phyloP scores from a whole-genome alignment of 176 grass and related monocot species.

The Juncus effusus region DNA sequence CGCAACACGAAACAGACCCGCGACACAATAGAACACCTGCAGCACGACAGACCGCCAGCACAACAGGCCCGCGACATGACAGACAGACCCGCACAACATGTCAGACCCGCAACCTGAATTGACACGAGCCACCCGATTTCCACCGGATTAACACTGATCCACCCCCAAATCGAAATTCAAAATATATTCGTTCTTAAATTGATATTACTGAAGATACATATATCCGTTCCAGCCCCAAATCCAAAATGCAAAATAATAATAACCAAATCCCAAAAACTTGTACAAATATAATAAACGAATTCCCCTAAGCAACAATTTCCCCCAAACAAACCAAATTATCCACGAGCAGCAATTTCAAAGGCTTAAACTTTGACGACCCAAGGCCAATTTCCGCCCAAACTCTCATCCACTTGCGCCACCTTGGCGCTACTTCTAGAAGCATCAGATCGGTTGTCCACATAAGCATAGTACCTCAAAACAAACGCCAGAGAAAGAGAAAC shows the following conservation, averaged over 20 bases:
- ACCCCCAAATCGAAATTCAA: no score
- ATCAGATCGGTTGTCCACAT: conserved; percentile 53
- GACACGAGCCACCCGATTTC: no score
- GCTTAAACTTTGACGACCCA: conserved; percentile 78
- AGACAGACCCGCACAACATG: no score
- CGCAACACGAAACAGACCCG: no score
- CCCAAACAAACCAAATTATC: neutral
- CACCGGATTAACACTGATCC: no score
- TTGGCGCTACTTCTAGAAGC: conserved; percentile 54
- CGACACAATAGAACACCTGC: no score
- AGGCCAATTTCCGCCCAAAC: conserved; percentile 47
- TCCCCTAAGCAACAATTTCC: no score
- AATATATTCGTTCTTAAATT: no score
- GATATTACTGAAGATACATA: no score
- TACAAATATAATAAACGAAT: conserved; percentile 22
- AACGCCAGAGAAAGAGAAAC: conserved; percentile 79
- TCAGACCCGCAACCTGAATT: no score
- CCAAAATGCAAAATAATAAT: conserved; percentile 1
- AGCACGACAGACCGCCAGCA: no score
- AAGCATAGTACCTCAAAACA: conserved; percentile 74
- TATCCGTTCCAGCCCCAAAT: neutral
- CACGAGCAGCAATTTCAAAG: neutral
- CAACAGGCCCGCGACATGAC: no score
- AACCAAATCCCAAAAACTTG: neutral
- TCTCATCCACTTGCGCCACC: conserved; percentile 56